Base-by-base conservation (phyloP, 2,329 filamentous ascomycete genomes). In the Rasamsonia emersonii region DNA sequence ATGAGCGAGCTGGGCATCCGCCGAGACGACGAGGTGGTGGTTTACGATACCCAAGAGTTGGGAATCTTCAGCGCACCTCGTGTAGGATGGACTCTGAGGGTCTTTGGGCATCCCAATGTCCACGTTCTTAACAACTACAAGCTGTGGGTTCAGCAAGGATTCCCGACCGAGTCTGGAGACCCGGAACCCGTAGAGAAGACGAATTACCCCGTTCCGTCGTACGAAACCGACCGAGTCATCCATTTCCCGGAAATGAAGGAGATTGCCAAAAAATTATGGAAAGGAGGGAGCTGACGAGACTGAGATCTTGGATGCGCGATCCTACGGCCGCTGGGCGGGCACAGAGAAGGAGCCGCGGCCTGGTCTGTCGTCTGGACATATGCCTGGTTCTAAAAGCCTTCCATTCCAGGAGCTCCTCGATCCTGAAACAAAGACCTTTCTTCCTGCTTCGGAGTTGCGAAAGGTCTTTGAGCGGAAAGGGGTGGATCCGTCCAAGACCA, bases 101-200 rank as follows among this genome's bases (percentile, higher is more conserved):
- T 86, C 19, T 96, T 96, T 58, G 91, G 91, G 2, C 91, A 98
- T 56, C 68, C 77, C 26, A 80, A 77, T 42, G 89, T 98, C 9
- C 86, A 95, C 57, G 63, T 98, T 11, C 65, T 98, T 34, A 93
- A 98, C 65, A 98, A 98, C 64, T 98, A 95, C 65, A 83, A 80
- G 57, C 62, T 83, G n/a, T 98, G 88, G 86, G 79, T 89, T 2
- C 82, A 89, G 19, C 71, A 93, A 51, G 86, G 83, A 2, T 74
- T 79, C 43, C 83, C 86, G 0, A 82, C 79, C 1, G 86, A 94
- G 63, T 77, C 77, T n/a, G 88, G 89, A 1, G 54, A 61, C 32
- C 43, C 53, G 9, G 43, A 46, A 2, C 52, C 56, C 3, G 44
- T 54, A 13, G 61, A 66, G 35, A 54, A 53, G 36, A 62, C 59